Conservation (phyloP, 225 moss, liverwort and hornwort genomes). For the Polytrichum formosum region DNA sequence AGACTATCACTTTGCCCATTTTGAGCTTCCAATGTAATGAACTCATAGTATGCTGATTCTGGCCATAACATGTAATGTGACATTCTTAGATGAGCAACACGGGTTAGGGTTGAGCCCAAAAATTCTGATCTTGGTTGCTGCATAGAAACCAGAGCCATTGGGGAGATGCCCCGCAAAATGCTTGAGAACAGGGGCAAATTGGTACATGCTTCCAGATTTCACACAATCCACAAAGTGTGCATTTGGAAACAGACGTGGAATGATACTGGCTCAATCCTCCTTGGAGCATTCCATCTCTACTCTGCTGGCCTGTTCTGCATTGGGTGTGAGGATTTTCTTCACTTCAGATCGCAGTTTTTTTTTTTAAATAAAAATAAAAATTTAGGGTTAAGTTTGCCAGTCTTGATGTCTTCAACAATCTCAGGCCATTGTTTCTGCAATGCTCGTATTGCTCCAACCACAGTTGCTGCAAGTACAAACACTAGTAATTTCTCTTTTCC, state of each 20-base stretch:
- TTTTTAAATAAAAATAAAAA: too few relatives aligned
- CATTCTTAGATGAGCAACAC: constrained; percentile 16
- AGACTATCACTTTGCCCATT: neutral
- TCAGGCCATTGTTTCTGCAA: constrained; percentile 17
- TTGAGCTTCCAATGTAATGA: constrained; percentile 21
- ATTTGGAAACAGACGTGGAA: constrained; percentile 43
- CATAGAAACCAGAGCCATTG: constrained; percentile 28
- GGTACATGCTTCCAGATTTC: constrained; percentile 39
- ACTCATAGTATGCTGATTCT: constrained; percentile 35
- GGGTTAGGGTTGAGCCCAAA: constrained; percentile 36
- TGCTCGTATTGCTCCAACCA: constrained; percentile 1
- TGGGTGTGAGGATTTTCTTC: constrained; percentile 24
- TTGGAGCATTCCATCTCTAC: constrained; percentile 6
- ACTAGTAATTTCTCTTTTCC: too few relatives aligned
- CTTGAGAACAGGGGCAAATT: constrained; percentile 24
- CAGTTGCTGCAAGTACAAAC: constrained; percentile 8
- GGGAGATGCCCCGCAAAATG: constrained; percentile 21
- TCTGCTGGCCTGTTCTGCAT: constrained; percentile 30
- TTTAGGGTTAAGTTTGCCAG: constrained; percentile 42
- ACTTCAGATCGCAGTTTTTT: constrained; percentile 27
- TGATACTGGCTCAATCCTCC: constrained; percentile 26
- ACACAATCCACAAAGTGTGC: constrained; percentile 20
- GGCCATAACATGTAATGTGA: constrained; percentile 35
- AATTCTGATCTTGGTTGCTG: constrained; percentile 31
- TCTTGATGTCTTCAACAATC: constrained; percentile 34